These are phyloP conservation scores for Zygoascus meyerae DNA, from an alignment of 1,139 yeast genomes.

Conservation along the genomic window DNA sequence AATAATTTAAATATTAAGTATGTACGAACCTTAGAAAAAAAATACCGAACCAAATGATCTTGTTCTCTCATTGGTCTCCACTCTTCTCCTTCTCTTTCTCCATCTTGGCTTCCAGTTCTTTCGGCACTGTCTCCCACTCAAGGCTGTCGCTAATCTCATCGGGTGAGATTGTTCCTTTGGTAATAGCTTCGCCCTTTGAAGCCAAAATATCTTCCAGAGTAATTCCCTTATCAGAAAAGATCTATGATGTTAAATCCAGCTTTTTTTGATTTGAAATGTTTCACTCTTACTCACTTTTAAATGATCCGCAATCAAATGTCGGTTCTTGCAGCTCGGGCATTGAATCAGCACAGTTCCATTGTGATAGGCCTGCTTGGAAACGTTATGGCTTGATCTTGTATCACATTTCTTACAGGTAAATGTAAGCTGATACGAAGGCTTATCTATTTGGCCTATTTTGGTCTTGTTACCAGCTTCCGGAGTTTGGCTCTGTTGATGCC, in stretches of 20 bases:
- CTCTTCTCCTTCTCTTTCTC: neutral
- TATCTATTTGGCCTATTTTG: conserved; percentile 26
- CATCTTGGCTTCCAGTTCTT: conserved; percentile 17
- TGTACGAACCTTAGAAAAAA: neutral
- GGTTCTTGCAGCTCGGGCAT: conserved; percentile 84
- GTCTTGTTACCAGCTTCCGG: neutral
- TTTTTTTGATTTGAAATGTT: neutral
- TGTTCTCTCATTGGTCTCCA: neutral
- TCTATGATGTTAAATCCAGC: conserved; percentile 32
- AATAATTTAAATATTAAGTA: neutral
- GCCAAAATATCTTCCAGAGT: conserved; percentile 75
- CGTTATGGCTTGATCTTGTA: conserved; percentile 75
- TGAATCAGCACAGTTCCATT: conserved; percentile 83
- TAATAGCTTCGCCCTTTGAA: conserved; percentile 69
- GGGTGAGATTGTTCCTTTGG: conserved; percentile 36
- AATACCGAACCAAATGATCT: neutral
- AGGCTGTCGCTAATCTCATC: conserved; percentile 15
- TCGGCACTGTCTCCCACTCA: conserved; percentile 23
- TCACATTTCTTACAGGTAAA: conserved; percentile 90
- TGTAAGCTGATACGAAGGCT: conserved; percentile 78
- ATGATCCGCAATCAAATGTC: conserved; percentile 93
- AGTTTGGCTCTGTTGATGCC: too few species aligned
- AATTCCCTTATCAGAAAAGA: conserved; percentile 68
- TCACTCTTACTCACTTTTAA: conserved; percentile 41
- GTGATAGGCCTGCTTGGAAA: conserved; percentile 87